Evolutionary conservation across 208 protist genomes (phyloP), one percentile per base, ranked within the genome.

Genomic region (Perkinsela sp.): DNA sequence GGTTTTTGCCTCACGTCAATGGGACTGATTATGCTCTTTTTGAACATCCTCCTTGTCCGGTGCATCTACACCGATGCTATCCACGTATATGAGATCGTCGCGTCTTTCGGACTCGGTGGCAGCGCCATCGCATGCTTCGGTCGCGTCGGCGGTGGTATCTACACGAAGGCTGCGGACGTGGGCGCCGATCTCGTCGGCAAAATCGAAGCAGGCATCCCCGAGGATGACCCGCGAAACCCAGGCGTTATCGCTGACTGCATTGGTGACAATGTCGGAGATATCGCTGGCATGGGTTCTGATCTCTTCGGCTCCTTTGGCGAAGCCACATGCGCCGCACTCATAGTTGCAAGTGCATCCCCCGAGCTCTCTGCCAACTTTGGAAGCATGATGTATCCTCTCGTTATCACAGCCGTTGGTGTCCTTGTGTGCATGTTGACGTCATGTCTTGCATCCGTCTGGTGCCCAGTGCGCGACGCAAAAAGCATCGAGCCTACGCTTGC

Each of bases 161-260:
- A 89, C 83, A 95, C 91, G 72, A 95, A 95, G 79, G 90, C 90
- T 16, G 91, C 92, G 2, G 89, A 95, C 71, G 92, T 96, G 32
- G 92, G 92, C 32, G 88, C 92, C 30, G 93, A 96, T 76, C 78
- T 96, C 1, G 88, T 93, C 29, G 93, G 93, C 66, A 96, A 96
- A 76, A 79, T 96, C 28, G 92, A 95, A 78, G 81, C 87, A 30
- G 87, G 89, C 68, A 93, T 96, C 71, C 92, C 93, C 28, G 93
- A 96, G 73, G 93, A 96, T 74, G 93, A 96, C 71, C 89, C 93
- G 40, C 81, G 92, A 40, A 96, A 96, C 82, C 92, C 93, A 6
- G 92, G 87, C 31, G 89, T 94, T 2, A 94, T 96, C 75, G 92
- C 91, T 16, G 90, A 96, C 75, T 93, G 90, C 76, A 93, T 95